Evolutionary conservation across 257 asterid species (phyloP).

Genomic region (Coffea canephora): DNA sequence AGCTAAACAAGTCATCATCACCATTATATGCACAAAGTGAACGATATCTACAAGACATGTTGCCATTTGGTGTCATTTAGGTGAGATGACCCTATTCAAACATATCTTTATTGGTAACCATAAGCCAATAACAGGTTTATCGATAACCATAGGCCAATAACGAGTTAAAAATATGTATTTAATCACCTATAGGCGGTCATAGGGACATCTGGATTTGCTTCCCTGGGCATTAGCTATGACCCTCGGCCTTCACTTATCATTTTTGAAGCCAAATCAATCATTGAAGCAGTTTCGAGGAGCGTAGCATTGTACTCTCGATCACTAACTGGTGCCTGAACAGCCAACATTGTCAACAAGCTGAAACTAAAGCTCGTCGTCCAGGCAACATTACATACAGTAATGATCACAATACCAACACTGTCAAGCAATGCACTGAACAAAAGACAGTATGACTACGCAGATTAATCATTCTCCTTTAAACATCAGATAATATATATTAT

Average conservation of each 20-base stretch:
- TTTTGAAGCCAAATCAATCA: conserved; percentile 78
- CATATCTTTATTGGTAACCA: not conserved
- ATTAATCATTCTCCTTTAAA: not conserved
- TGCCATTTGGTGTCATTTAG: not conserved
- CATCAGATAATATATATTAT: not conserved
- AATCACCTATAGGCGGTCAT: conserved; percentile 74
- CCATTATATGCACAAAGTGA: conserved; percentile 88
- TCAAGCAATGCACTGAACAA: not conserved
- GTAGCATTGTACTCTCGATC: conserved; percentile 88
- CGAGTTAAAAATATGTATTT: not conserved
- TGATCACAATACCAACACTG: not conserved
- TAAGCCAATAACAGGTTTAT: not conserved
- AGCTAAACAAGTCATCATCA: conserved; percentile 58
- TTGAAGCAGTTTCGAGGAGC: conserved; percentile 73
- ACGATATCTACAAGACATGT: conserved; percentile 52
- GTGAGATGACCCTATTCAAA: not conserved
- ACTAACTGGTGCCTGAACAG: conserved; percentile 83
- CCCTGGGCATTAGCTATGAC: conserved; percentile 82
- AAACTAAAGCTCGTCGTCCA: not conserved
- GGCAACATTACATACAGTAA: not conserved
- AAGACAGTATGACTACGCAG: not conserved
- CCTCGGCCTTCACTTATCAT: conserved; percentile 81
- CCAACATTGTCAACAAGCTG: conserved; percentile 12
- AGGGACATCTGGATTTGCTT: conserved; percentile 75
- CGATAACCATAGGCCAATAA: not conserved